Base-by-base conservation (phyloP, 768 basidiomycete genomes). In the Lepiota brunneoincarnata region DNA sequence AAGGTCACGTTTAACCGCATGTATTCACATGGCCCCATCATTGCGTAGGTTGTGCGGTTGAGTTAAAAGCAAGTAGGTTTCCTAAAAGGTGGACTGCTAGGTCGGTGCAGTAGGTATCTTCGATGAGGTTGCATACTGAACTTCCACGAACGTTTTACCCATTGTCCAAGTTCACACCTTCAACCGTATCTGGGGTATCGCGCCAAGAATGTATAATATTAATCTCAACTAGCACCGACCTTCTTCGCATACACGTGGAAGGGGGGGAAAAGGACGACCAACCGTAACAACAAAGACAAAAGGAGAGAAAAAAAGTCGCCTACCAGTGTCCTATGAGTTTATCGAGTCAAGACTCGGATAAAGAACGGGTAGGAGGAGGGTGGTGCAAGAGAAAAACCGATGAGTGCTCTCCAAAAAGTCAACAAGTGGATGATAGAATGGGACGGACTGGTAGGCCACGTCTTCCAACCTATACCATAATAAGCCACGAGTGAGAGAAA, bases 381-480 rank as follows among this genome's bases (percentile, higher is more conserved):
- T 28, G 31, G 23, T 52, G n/a, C 18, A 37, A 6, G 34, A 14
- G 31, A 31, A 7, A 38, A 17, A 10, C n/a, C 39, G 43, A 56
- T 50, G 49, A 56, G 49, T 37, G 34, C 23, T 44, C 24, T 21
- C 34, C 20, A 35, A 37, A 23, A 37, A 44, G 38, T 45, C 37
- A 41, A 21, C 14, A 36, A 18, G 44, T 26, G 23, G 18, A 41
- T 49, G 40, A 54, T 48, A 39, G 53, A 50, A 53, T 37, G 42
- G 51, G 53, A 58, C 53, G 51, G 51, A 50, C 53, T 55, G 46
- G 57, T 53, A 18, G 49, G 49, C 46, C 42, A 36, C 54, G 37
- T 54, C 54, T 40, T 55, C 46, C 31, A 47, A 34, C 46, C 45
- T 40, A 18, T 38, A 54, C 26, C 34, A 34, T n/a, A 40, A 48